Conservation (phyloP, 2,329 filamentous ascomycete genomes). For the Paecilomyces formosus region DNA sequence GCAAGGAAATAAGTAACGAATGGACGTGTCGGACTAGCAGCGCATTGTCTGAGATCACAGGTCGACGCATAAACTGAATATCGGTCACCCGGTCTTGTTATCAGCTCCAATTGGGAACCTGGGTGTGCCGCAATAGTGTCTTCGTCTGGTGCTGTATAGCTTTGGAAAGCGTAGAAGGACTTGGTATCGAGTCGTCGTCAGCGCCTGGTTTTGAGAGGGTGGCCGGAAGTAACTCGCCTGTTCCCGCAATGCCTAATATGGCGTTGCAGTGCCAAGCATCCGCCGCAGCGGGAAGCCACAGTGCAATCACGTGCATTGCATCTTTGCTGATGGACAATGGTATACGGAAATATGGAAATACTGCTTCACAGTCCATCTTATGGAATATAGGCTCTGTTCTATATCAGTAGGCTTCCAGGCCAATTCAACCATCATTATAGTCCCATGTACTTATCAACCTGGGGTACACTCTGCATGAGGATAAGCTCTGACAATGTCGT, state of each 20-base stretch:
- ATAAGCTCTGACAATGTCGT: too few relatives aligned
- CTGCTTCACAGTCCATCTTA: too few relatives aligned
- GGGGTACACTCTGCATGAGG: too few relatives aligned
- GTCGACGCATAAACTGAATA: background rate
- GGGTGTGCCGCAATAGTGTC: background rate
- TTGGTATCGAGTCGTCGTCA: background rate
- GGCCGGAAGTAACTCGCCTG: background rate
- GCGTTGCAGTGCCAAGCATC: background rate
- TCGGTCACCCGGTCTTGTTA: background rate
- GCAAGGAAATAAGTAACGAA: background rate
- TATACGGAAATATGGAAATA: too few relatives aligned
- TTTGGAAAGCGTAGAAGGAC: background rate
- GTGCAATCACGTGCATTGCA: background rate
- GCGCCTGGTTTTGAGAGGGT: background rate
- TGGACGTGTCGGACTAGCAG: background rate
- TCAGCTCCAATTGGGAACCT: background rate
- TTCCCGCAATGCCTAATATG: constrained; percentile 9
- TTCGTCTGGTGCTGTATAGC: background rate
- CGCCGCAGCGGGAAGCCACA: background rate
- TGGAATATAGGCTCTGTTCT: too few relatives aligned
- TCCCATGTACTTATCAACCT: too few relatives aligned
- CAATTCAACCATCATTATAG: too few relatives aligned
- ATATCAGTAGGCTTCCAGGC: too few relatives aligned
- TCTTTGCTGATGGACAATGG: too few relatives aligned
- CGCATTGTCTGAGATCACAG: background rate